These are phyloP conservation scores for Podospora tetraspora DNA, from an alignment of 495 filamentous ascomycete genomes.

Conservation along the genomic window DNA sequence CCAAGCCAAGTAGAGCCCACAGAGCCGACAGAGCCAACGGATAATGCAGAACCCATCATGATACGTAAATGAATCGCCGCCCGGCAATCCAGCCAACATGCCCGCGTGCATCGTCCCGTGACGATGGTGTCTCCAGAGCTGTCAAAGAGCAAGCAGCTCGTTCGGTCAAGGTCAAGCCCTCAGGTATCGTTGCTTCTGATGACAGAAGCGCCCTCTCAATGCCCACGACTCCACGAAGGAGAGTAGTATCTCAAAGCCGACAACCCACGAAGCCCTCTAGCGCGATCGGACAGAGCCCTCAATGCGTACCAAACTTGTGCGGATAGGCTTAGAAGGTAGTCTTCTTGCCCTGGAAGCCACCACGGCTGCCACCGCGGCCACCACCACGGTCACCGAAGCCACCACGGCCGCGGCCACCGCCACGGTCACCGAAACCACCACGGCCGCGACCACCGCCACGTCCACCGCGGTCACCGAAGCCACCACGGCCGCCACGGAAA, in stretches of 20 bases:
- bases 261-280: constrained; percentile 46
- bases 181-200: constrained; percentile 42
- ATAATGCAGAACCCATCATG: constrained; percentile 28
- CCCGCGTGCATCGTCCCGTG: constrained; percentile 17
- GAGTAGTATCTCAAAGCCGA: constrained; percentile 43
- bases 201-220: constrained; percentile 43
- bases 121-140: constrained; percentile 29
- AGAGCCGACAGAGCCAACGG: constrained; percentile 44
- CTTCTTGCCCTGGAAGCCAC: constrained; percentile 82
- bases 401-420: constrained; percentile 34
- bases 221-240: constrained; percentile 38
- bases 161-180: constrained; percentile 38
- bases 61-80: constrained; percentile 7
- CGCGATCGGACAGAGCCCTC: constrained; percentile 38
- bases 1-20: constrained; percentile 27
- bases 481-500: constrained; percentile 42
- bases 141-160: constrained; percentile 47
- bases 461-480: constrained; percentile 47
- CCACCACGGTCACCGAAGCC: constrained; percentile 39
- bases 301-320: constrained; percentile 33
- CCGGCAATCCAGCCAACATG: constrained; percentile 14
- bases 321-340: constrained; percentile 67
- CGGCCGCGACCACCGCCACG: constrained; percentile 51
- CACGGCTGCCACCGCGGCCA: constrained; percentile 43
- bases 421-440: constrained; percentile 32